These are phyloP conservation scores for Suhomyces terraborum DNA, from an alignment of 1,139 yeast species.

Conservation along the genomic window DNA sequence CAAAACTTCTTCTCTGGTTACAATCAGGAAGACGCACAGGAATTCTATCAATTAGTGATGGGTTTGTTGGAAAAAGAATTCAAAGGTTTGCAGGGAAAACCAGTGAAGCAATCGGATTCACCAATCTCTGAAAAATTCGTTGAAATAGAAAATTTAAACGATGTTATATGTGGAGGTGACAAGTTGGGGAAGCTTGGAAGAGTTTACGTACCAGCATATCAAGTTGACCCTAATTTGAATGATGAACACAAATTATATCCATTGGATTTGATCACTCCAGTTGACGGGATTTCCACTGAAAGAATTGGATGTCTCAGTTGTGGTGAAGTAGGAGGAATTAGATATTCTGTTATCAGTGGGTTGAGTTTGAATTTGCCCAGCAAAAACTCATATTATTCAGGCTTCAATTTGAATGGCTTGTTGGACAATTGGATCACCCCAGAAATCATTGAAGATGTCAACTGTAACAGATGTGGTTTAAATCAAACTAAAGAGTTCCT, in stretches of 20 bases:
- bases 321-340: slow-evolving; percentile 91
- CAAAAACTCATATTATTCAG: slow-evolving; percentile 37
- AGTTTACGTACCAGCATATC: slow-evolving; percentile 69
- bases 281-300: slow-evolving; percentile 84
- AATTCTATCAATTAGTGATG: slow-evolving; percentile 81
- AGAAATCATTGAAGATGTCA: slow-evolving; percentile 88
- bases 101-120: slow-evolving; percentile 8
- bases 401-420: slow-evolving; percentile 54
- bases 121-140: slow-evolving; percentile 21
- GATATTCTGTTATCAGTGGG: slow-evolving; percentile 81
- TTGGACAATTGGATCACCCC: slow-evolving; percentile 74
- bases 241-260: slow-evolving; percentile 49
- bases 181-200: slow-evolving; percentile 58
- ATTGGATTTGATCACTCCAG: slow-evolving; percentile 73
- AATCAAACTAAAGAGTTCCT: slow-evolving; percentile 59
- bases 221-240: slow-evolving; percentile 65
- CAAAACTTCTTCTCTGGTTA: slow-evolving; percentile 77
- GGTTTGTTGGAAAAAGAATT: slow-evolving; percentile 70
- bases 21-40: slow-evolving; percentile 95
- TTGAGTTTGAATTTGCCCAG: slow-evolving; percentile 67
- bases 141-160: slow-evolving; percentile 24
- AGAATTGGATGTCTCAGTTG: slow-evolving; percentile 86
- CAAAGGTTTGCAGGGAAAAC: slow-evolving; percentile 27
- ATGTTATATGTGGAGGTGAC: slow-evolving; percentile 49
- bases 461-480: slow-evolving; percentile 88